Base-by-base conservation (phyloP, 306 rosid genomes). In the Rosa multiflora region DNA sequence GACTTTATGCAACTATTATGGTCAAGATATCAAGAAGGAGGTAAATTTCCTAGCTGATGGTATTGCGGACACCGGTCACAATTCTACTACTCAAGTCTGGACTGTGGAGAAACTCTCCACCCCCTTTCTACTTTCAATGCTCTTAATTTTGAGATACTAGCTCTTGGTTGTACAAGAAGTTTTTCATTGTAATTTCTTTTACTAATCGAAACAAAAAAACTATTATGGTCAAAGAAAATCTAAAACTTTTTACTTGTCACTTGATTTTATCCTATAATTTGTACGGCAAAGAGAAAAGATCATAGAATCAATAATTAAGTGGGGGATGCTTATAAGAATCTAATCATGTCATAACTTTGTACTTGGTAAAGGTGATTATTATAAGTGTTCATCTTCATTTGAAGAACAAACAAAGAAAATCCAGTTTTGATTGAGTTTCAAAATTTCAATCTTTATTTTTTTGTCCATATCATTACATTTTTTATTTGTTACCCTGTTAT, bases 171-270 rank as follows among this genome's bases (percentile, higher is more conserved):
- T 42, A 6, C 43, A 32, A 32, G 35, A 32, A 32, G 35, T 32
- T 32, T 32, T 32, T 32, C 35, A 32, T 32, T 32, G 35, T 32
- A 32, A 32, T 32, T 40, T 6, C 43, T 40, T 40, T 40, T 40
- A 42, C 8, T 42, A 42, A 42, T 5, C 8, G 46, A 42, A 42
- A 42, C 6, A 42, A 0, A 42, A 42, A 42, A 51, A 51, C 58
- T 52, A 32, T 72, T 72, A 1, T 51, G 76, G 76, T 72, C 76
- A 72, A 72, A 72, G 42, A 70, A 70, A 70, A 47, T 26, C 21
- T 47, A 44, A 26, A 70, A 42, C 58, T 26, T 44, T 47, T 70
- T 26, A 23, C 61, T 49, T 51, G 76, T 20, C 64, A 51, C 47
- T 51, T 32, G 1, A 15, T 32, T 49, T 13, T 26, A 49, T 10